Base-by-base conservation (phyloP, 129 eudicot genomes). In the Tagetes patula region DNA sequence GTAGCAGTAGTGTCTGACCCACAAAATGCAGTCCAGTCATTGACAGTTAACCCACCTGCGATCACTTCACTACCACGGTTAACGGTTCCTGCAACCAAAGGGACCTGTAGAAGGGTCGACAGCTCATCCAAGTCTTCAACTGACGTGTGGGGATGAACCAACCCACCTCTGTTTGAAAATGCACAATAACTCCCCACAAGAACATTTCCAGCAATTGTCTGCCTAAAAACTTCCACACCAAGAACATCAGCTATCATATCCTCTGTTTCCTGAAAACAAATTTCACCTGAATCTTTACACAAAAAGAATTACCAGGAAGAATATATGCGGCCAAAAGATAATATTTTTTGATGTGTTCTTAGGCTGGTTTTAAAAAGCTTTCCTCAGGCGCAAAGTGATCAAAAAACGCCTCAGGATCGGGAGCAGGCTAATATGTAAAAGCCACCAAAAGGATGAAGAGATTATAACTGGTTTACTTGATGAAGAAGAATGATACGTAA, bases 11-110 rank as follows among this genome's bases (percentile, higher is more conserved):
- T 94, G 77, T 90, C 97, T 0, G 94, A 86, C 0, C 99, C 99
- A 74, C 97, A 90, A 79, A 94, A 94, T 0, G 97, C 96, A 0
- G 96, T 90, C 99, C 99, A 94, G 79, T 94, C 99, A 33, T 94
- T 94, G 10, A 90, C 99, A 3, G 80, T 83, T 78, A 94, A 62
- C n/a, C 99, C 99, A 50, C 91, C 99, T 27, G 84, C 96, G 38
- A 94, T 83, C 12, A 90, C 97, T 59, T 88, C 99, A 63, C 97
- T 94, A 39, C 99, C 99, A 31, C 97, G 96, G 77, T 94, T 94
- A 73, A 94, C 99, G 1, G 99, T 94, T 20, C 97, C 97, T 2
- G 97, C 99, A 45, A 94, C 97, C 85, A 94, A 63, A 6, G 99
- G 99, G 55, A 61, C 99, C 85, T 94, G 97, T 36, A 94, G 91